Base-by-base conservation (phyloP, 2,329 filamentous ascomycete species). In the Bimuria novae-zelandiae region DNA sequence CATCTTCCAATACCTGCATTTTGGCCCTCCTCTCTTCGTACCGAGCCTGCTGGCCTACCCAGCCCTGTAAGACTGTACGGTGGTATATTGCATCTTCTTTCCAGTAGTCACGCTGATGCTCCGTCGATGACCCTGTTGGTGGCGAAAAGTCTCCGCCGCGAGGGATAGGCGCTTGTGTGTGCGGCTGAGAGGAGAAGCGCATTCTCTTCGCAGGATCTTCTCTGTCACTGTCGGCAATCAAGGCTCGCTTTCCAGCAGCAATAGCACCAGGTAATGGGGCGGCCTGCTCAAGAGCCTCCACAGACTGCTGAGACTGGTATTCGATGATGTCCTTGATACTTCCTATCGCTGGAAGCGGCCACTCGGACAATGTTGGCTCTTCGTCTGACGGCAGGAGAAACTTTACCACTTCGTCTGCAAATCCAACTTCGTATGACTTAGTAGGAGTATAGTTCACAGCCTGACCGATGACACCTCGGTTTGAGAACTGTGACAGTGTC, bases 61-160 rank as follows among this genome's bases (percentile, higher is more conserved):
- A 69, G 27, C 52, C 51, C 11, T 45, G 27, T 29, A 61, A 46
- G 2, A 61, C 54, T 37, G 65, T 61, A 2, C 55, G 57, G 40
- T 57, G 52, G 7, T 56, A 56, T 50, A 58, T 54, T 1, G 2
- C 17, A 14, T 49, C 46, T 23, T 32, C 17, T 32, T 32, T 44
- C 11, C 11, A 32, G 17, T 5, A 33, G 25, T 44, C 27, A 7
- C 11, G 11, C 5, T 22, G 16, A 50, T 23, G 52, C 50, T 27
- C 44, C 43, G 8, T 11, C n/a, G 29, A 22, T 19, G 53, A 51
- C 6, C 30, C 25, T 5, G 67, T 67, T 10, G 68, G 64, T 7
- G 68, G 68, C 49, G 76, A 64, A 0, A 76, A 78, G 55, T 79
- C 75, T 51, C 75, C 79, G 42, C 77, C 62, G 22, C 72, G 75